phyloP scores from a whole-genome alignment of 306 rosid species.

The Chamaecrista fasciculata region DNA sequence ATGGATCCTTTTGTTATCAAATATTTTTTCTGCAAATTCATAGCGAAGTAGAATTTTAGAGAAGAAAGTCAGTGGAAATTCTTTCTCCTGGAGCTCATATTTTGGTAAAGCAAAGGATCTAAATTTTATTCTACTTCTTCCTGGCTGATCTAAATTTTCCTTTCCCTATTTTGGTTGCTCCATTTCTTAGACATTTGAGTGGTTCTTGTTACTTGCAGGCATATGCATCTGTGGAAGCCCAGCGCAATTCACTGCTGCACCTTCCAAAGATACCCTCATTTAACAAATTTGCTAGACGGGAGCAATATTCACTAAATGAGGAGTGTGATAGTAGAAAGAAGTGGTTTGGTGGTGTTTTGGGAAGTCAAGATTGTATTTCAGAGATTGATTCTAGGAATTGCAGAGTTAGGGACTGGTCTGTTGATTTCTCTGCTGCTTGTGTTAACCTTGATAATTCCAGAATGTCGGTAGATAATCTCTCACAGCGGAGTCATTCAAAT shows the following conservation, averaged over 20 bases:
- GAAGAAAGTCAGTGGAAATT: no score
- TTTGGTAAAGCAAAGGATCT: no score
- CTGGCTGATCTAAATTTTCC: slow-evolving; percentile 14
- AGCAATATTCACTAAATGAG: slow-evolving; percentile 67
- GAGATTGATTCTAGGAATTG: slow-evolving; percentile 97
- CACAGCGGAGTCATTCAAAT: slow-evolving; percentile 91
- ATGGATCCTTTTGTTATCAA: no score
- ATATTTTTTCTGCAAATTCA: no score
- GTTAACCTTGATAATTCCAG: slow-evolving; percentile 77
- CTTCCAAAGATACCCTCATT: slow-evolving; percentile 99
- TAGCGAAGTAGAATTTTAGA: no score
- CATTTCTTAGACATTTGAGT: slow-evolving; percentile 18
- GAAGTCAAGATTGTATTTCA: slow-evolving; percentile 92
- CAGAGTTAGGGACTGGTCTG: slow-evolving; percentile 97
- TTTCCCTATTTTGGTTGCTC: slow-evolving; percentile 19
- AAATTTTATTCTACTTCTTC: neutral
- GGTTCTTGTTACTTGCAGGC: slow-evolving; percentile 60
- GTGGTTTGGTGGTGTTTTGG: slow-evolving; percentile 82
- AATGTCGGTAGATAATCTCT: slow-evolving; percentile 78
- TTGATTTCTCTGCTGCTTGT: slow-evolving; percentile 91
- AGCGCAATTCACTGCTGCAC: slow-evolving; percentile 60
- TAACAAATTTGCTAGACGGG: slow-evolving; percentile 91
- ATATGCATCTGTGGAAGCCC: slow-evolving; percentile 92
- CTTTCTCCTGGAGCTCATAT: no score
- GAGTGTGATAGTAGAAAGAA: slow-evolving; percentile 74